phyloP scores from a whole-genome alignment of 75 land plant genomes.

The Sequoiadendron giganteum region DNA sequence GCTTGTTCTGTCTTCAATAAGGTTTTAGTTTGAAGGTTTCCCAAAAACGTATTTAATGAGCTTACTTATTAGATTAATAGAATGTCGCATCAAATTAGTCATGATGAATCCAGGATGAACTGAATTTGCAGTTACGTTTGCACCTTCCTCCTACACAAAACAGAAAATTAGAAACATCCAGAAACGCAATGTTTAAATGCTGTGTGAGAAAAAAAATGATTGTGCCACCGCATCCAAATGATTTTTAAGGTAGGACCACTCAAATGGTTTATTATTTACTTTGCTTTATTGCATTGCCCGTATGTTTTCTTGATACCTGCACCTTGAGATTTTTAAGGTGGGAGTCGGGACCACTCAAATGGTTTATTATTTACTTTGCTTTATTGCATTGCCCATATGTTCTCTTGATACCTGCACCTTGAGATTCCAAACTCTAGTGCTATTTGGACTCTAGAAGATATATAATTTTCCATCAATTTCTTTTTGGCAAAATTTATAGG shows the following conservation, averaged over 20 bases:
- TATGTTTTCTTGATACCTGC: neutral
- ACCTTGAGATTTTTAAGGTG: no score
- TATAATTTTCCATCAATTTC: no score
- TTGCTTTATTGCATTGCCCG: no score
- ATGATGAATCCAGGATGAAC: constrained; percentile 60
- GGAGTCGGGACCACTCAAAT: no score
- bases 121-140: constrained; percentile 49
- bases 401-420: no score
- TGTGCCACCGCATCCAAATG: neutral
- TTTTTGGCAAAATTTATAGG: no score
- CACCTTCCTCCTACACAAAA: constrained; percentile 42
- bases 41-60: neutral
- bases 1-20: no score
- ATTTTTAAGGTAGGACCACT: neutral
- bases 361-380: no score
- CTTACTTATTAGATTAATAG: constrained; percentile 29
- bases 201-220: neutral
- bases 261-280: neutral
- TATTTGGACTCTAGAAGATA: no score
- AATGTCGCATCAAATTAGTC: constrained; percentile 53
- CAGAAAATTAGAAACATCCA: neutral
- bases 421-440: neutral
- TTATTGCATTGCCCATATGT: no score
- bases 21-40: neutral
- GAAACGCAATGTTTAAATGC: neutral